Base-by-base conservation (phyloP, 2,329 filamentous ascomycete genomes). In the Nemania serpens region DNA sequence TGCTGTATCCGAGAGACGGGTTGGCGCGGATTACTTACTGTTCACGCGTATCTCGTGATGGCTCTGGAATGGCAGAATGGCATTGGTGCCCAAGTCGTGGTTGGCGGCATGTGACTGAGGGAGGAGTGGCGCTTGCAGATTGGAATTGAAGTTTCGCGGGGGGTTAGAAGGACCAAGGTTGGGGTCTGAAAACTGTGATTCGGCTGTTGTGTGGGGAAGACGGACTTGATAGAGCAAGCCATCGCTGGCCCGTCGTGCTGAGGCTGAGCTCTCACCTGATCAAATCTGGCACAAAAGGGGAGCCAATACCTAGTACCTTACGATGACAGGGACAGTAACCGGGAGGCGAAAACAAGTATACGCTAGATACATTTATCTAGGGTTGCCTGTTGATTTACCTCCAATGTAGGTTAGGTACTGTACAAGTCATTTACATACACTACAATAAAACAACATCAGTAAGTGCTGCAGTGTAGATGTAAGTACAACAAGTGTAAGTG, bases 241-340 rank as follows among this genome's bases (percentile, higher is more conserved):
- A 20, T n/a, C 34, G 54, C 48, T 59, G 58, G 63, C 43, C 58
- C 49, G 45, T 54, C 37, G 61, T 58, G 39, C 61, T 58, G 63
- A 65, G 63, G 63, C 63, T 65, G 58, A 59, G 63, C 58, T 18
- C 52, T 63, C 63, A 63, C 63, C 61, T 65, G 63, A 65, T 57
- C 61, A 65, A 42, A 55, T 63, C 54, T 54, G 61, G 53, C 39
- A 59, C 52, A 63, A 61, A 54, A 43, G 45, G n/a, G 55, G 59
- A 51, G 15, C 15, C 11, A 39, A 43, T 36, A 36, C 52, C 42
- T 39, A 47, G 25, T 29, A 22, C n/a, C n/a, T n/a, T n/a, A 37
- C 20, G 29, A 37, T 18, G 45, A 22, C 2, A 45, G 25, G 25
- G 25, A 29, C 25, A 29, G 25, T 3, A 29, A 7, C 25, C 25